Evolutionary conservation across 192 early-diverging fungal species (phyloP).

Genomic region (Funneliformis geosporum): DNA sequence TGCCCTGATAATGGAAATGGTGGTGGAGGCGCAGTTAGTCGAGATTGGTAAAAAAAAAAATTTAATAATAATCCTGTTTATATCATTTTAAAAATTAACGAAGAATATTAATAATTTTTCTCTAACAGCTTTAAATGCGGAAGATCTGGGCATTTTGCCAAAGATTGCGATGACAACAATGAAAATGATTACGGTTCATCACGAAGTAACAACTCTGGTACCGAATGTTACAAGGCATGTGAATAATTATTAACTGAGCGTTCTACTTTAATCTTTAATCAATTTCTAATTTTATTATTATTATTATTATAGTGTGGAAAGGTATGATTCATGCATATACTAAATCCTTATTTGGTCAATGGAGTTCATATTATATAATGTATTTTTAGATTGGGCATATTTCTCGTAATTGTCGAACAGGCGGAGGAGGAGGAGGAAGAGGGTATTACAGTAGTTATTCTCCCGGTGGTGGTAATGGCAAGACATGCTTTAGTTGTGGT

Average conservation of each 20-base stretch:
- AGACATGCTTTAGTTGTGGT: constrained; percentile 5
- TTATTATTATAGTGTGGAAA: not conserved
- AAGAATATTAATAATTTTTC: not conserved
- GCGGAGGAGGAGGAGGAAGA: not conserved
- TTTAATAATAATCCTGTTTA: not conserved
- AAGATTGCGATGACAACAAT: not conserved
- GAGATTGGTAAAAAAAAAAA: not conserved
- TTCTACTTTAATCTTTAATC: not conserved
- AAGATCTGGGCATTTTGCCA: not conserved
- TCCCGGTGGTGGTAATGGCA: not conserved
- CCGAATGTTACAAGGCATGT: not conserved
- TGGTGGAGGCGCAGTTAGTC: not conserved
- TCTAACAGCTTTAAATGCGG: not conserved
- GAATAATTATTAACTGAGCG: not conserved
- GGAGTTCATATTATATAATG: not conserved
- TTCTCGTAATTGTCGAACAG: not conserved
- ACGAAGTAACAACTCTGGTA: not conserved
- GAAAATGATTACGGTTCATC: not conserved
- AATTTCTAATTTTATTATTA: not conserved
- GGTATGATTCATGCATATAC: not conserved
- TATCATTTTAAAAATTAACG: not conserved
- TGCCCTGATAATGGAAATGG: not conserved
- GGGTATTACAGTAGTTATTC: not conserved
- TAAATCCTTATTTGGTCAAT: not conserved
- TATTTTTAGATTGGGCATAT: not conserved